Evolutionary conservation across 176 grass and related monocot genomes (phyloP), one percentile per base, ranked within the genome.

Genomic region (Eragrostis nindensis): DNA sequence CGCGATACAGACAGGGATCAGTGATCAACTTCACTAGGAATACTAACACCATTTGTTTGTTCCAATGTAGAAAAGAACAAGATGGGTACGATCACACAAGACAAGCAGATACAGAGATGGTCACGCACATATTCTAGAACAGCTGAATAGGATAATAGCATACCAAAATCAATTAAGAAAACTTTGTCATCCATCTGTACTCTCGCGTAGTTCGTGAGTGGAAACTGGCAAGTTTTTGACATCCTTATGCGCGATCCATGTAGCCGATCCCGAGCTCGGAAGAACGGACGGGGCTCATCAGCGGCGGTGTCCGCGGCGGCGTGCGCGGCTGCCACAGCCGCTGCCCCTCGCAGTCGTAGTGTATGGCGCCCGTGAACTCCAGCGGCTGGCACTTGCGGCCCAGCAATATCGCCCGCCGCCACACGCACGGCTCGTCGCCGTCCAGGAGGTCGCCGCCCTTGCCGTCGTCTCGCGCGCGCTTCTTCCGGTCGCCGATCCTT

Each of bases 301-400:
- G 27, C 43, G 48, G 50, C 36, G 62, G 89, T 39, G 52, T 27
- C 52, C 48, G 50, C 36, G 54, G 89, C 45, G 52, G 44, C 53
- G 70, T 66, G 19, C 78, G 78, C 10, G 72, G 73, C 40, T 66
- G 57, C 73, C 74, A 32, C 18, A 90, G 48, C 76, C 46, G 86
- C 82, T 63, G 75, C 18, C 83, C 92, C 26, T 83, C 79, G 45
- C 62, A 53, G 69, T 89, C 92, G 49, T 94, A 94, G 73, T 94
- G 92, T 53, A 94, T 85, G 14, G 77, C 86, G 14, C 86, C 89
- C 6, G 77, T 36, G 73, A 91, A 94, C 44, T 94, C 80, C 71
- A 94, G 66, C 21, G 92, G 89, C 43, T 84, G 75, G 52, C 92
- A 94, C 82, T 83, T 89, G 55, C 74, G 83, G 14, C 92, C 89